Base-by-base conservation (phyloP, 768 basidiomycete genomes). In the Asterophora parasitica region DNA sequence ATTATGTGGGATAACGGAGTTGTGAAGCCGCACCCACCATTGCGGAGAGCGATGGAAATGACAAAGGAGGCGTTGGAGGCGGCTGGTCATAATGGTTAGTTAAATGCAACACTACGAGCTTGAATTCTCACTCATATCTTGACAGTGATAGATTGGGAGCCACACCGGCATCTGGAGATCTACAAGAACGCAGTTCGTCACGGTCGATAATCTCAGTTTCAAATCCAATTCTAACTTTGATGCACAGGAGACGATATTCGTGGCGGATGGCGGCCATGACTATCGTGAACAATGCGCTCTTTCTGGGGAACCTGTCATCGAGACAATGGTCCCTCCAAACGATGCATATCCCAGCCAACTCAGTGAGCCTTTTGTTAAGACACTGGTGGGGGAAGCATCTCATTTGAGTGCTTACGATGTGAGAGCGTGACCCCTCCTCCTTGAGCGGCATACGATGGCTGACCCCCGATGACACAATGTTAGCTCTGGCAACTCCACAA, bases 401-500 rank as follows among this genome's bases (percentile, higher is more conserved):
- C 68, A 68, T 46, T 63, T 64, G 7, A 69, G 61, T 16, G 67
- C 72, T 2, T 72, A 71, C 50, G 76, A 77, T 30, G 28, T 30
- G 28, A 30, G 28, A 30, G 28, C 60, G 76, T 74, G 51, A 44
- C 56, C 13, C 32, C 34, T 34, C 13, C 31, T 59, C 57, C 42
- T 49, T 48, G 36, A 48, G 42, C 35, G 26, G 27, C n/a, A 20
- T 34, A 10, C 15, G 20, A 12, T 42, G 40, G 15, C 19, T 20
- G 15, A 28, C n/a, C 23, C 59, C 13, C 65, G 7, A 67, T 5
- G 10, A 5, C 28, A 30, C 10, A 30, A 30, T 10, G 70, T 4
- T 64, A 83, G 63, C 73, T 85, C 32, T 88, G 84, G 83, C 75
- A 82, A 60, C 49, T 79, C 7, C 82, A 85, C 33, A 75, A 75